phyloP scores from a whole-genome alignment of 2,329 filamentous ascomycete species.

The Allantophomopsis lycopodina region DNA sequence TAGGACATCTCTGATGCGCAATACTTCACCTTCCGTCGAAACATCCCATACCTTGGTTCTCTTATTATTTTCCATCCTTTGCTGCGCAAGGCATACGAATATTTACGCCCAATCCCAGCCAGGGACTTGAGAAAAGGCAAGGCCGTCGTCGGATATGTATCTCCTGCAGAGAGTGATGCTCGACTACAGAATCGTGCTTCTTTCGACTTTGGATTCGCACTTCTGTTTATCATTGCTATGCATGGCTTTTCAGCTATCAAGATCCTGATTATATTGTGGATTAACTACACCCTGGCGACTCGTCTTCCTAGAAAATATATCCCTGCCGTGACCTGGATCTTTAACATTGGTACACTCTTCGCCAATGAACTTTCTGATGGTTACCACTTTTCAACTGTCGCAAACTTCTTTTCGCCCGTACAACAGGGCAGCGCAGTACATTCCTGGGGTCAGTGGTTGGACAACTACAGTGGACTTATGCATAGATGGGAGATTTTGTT shows the following conservation, averaged over 20 bases:
- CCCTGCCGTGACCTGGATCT: conserved; percentile 71
- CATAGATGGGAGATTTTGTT: conserved; percentile 93
- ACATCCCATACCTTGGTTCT: conserved; percentile 66
- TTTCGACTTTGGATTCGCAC: conserved; percentile 74
- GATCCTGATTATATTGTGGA: conserved; percentile 62
- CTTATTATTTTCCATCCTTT: conserved; percentile 71
- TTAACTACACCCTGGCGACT: conserved; percentile 73
- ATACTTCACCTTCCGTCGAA: conserved; percentile 73
- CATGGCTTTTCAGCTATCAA: conserved; percentile 82
- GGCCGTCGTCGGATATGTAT: conserved; percentile 23
- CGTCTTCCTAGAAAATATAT: conserved; percentile 55
- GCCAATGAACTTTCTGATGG: conserved; percentile 76
- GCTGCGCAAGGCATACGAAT: conserved; percentile 59
- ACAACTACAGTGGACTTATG: conserved; percentile 72
- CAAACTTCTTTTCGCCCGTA: conserved; percentile 29
- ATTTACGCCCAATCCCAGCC: conserved; percentile 11
- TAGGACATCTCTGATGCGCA: conserved; percentile 84
- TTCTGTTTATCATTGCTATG: conserved; percentile 63
- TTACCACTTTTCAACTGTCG: conserved; percentile 57
- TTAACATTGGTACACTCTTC: conserved; percentile 78
- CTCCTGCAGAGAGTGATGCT: conserved; percentile 30
- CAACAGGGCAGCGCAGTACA: conserved; percentile 5
- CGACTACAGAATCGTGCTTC: conserved; percentile 56
- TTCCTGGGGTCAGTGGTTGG: conserved; percentile 55
- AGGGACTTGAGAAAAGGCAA: neutral